Evolutionary conservation across 306 rosid species (phyloP).

Genomic region (Inga oerstediana): DNA sequence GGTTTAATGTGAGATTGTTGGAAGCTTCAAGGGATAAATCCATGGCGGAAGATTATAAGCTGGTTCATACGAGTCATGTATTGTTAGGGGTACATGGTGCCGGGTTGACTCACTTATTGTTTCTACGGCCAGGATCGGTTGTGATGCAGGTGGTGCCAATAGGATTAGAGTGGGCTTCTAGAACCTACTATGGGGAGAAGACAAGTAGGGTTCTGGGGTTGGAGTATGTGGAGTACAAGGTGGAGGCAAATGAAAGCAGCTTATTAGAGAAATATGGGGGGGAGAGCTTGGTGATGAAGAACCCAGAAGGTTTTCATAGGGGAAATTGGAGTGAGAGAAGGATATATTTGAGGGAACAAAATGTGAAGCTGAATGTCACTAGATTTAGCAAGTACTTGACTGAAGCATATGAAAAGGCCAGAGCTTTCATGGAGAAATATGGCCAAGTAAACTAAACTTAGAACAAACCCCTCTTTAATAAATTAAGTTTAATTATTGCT

Average conservation of each 20-base stretch:
- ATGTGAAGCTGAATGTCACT: slow-evolving; percentile 28
- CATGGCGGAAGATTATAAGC: slow-evolving; percentile 11
- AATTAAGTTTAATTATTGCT: too few relatives aligned
- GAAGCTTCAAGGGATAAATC: slow-evolving; percentile 19
- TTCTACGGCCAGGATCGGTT: slow-evolving; percentile 37
- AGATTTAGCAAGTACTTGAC: slow-evolving; percentile 37
- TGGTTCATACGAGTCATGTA: slow-evolving; percentile 42
- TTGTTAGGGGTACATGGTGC: slow-evolving; percentile 63
- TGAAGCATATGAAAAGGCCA: slow-evolving; percentile 30
- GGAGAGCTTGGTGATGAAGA: slow-evolving; percentile 36
- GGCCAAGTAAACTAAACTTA: background rate
- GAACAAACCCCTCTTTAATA: too few relatives aligned
- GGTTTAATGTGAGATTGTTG: slow-evolving; percentile 46
- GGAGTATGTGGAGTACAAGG: slow-evolving; percentile 43
- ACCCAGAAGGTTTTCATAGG: background rate
- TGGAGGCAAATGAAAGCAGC: slow-evolving; percentile 41
- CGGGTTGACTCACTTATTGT: slow-evolving; percentile 49
- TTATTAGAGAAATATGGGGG: slow-evolving; percentile 32
- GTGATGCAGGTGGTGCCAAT: slow-evolving; percentile 59
- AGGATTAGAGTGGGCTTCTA: slow-evolving; percentile 44
- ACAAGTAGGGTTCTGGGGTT: slow-evolving; percentile 29
- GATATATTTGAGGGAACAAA: slow-evolving; percentile 33
- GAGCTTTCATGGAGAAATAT: slow-evolving; percentile 3
- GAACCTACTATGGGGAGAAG: slow-evolving; percentile 33
- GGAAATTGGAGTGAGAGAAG: slow-evolving; percentile 14